Evolutionary conservation across 805 yeast genomes (phyloP).

Genomic region (Hanseniaspora jakobsenii): DNA sequence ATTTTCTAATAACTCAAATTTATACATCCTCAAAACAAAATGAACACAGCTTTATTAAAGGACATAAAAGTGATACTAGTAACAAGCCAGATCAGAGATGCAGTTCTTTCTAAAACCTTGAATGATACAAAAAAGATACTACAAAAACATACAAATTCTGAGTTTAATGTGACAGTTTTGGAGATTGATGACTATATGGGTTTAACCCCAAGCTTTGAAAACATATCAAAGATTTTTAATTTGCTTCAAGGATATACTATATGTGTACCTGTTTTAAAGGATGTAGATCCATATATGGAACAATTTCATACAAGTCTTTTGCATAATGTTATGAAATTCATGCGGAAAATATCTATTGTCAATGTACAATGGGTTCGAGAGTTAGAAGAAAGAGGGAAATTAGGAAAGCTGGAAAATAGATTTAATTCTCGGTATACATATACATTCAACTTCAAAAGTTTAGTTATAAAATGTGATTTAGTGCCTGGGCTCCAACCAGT

Average conservation of each 20-base stretch:
- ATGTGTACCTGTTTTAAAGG: neutral
- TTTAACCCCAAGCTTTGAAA: neutral
- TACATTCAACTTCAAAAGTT: constrained; percentile 1
- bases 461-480: neutral
- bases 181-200: neutral
- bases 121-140: neutral
- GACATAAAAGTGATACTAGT: constrained; percentile 2
- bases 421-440: constrained; percentile 2
- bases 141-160: neutral
- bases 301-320: neutral
- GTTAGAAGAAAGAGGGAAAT: neutral
- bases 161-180: neutral
- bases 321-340: constrained; percentile 5
- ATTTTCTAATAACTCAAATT: neutral
- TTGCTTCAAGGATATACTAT: neutral
- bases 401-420: constrained; percentile 10
- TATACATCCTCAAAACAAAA: neutral
- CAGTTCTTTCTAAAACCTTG: constrained; percentile 1
- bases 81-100: constrained; percentile 3
- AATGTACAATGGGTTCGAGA: constrained; percentile 4
- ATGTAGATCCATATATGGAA: neutral
- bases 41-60: neutral
- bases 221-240: neutral
- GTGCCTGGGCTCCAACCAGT: neutral
- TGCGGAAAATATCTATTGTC: constrained; percentile 8